Conservation (phyloP, 2,329 filamentous ascomycete species). For the Colletotrichum noveboracense region DNA sequence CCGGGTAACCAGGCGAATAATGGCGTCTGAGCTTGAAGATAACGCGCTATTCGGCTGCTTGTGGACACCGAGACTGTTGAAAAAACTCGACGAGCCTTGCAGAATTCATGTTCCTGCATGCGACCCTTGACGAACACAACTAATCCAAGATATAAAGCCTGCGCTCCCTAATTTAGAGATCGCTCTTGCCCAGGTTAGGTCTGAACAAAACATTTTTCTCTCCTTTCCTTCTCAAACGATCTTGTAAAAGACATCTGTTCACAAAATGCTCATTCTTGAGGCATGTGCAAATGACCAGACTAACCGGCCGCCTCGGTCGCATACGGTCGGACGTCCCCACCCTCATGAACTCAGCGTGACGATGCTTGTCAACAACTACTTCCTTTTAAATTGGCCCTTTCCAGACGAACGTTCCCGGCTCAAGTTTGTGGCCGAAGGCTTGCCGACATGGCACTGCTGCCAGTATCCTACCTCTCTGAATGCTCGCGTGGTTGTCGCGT, state of each 20-base stretch:
- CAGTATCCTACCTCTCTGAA: neutral
- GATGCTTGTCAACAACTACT: neutral
- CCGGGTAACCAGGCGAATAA: neutral
- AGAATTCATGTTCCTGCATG: neutral
- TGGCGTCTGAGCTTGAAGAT: neutral
- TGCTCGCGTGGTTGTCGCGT: neutral
- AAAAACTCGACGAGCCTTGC: neutral
- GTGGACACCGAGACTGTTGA: neutral
- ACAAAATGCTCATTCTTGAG: neutral
- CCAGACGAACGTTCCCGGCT: neutral
- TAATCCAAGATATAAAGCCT: neutral
- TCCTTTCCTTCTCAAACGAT: fast-evolving
- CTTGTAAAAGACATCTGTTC: neutral
- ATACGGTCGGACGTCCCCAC: neutral
- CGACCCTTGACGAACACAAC: neutral
- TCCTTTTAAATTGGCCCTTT: neutral
- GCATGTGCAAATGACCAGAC: neutral
- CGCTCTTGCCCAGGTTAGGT: fast-evolving
- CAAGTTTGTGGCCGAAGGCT: neutral
- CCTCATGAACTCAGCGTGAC: neutral
- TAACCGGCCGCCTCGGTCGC: neutral
- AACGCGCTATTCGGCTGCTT: neutral
- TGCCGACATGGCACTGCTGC: neutral
- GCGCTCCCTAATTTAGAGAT: neutral
- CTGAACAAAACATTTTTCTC: fast-evolving